Conservation (phyloP, 78 protist species). For the Dictyostelium intermedium region DNA sequence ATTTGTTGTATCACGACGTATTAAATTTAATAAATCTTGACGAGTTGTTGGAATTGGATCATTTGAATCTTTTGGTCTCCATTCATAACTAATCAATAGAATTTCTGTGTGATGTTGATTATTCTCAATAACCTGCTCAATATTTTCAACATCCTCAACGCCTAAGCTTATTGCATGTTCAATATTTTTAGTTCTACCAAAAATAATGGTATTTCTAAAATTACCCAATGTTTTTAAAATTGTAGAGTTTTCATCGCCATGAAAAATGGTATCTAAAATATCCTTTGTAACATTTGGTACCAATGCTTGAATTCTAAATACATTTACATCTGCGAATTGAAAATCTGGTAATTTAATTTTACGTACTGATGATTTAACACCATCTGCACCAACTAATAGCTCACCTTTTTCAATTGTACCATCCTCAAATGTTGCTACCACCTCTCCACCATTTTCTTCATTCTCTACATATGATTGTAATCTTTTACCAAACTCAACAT, state of each 20-base stretch:
- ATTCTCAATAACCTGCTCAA: not conserved
- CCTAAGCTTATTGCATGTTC: slow-evolving; percentile 18
- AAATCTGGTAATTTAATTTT: slow-evolving; percentile 20
- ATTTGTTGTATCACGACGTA: not conserved
- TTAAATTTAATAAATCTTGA: not conserved
- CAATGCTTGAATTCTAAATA: not conserved
- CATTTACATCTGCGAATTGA: slow-evolving; percentile 21
- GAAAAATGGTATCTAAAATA: not conserved
- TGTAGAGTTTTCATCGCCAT: not conserved
- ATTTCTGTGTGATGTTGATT: not conserved
- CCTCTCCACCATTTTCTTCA: not conserved
- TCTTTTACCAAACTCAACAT: not conserved
- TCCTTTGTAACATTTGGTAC: slow-evolving; percentile 25
- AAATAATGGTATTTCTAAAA: not conserved
- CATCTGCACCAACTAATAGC: slow-evolving; percentile 15
- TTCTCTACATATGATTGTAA: not conserved
- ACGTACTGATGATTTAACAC: not conserved
- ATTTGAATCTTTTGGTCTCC: not conserved
- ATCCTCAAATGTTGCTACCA: not conserved
- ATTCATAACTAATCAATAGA: not conserved
- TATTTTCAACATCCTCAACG: not conserved
- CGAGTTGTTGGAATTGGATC: not conserved
- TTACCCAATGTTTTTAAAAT: not conserved
- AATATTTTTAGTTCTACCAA: slow-evolving; percentile 4
- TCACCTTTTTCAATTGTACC: slow-evolving; percentile 30